Evolutionary conservation across 768 basidiomycete species (phyloP), one percentile per base, ranked within the genome.

Genomic region (Boletus tomentosulus): DNA sequence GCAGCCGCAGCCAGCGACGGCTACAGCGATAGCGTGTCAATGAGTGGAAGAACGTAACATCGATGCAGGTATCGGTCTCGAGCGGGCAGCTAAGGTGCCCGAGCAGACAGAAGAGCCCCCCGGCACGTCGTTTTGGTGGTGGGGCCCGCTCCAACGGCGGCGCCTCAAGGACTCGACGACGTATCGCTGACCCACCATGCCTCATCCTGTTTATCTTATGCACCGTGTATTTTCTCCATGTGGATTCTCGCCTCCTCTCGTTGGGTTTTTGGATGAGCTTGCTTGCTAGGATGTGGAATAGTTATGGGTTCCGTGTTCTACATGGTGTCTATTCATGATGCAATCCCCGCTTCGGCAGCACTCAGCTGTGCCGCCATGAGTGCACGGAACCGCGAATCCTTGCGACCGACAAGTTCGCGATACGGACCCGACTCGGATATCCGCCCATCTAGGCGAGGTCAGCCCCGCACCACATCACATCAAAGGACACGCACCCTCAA

Each of bases 291-390:
- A 33, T 46, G 27, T 50, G 30, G 30, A 34, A 16, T 46, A 41
- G 47, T 49, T 33, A 46, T 12, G 10, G 11, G 12, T 42, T 24
- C n/a, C 11, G 24, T 31, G 28, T 6, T 46, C 51, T 41, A 35
- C 34, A 10, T 51, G 30, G 1, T 60, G 48, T 54, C 39, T 44
- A 45, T 42, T 58, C 33, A 60, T 19, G 37, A 46, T 28, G 43
- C 31, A 13, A 64, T 5, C 12, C 60, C 67, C 1, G 60, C 51
- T 4, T 60, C 60, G 3, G 73, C 74, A 5, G 87, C 80, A 54
- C 74, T 81, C 43, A 96, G 73, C 64, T 97, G 94, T 3, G 92
- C 91, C 24, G 91, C 89, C 92, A 97, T 94, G 45, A 97, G 78
- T 8, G 76, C 74, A 11, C 92, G 80, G 78, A 97, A 97, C 50